phyloP scores from a whole-genome alignment of 176 grass and related monocot genomes.

The Elaeis guineensis region DNA sequence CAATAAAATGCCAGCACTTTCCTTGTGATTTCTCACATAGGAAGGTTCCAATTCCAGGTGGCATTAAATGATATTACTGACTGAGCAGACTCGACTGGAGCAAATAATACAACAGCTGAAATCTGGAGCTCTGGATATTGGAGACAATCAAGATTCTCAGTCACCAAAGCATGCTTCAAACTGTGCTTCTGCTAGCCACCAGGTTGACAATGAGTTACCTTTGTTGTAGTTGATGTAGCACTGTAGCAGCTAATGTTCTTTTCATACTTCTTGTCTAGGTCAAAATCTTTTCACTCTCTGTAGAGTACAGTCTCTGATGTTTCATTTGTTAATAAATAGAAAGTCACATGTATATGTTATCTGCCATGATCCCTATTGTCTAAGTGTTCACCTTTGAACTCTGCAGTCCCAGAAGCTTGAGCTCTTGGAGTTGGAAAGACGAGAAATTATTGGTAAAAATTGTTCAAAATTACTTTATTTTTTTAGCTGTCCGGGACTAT shows the following conservation, averaged over 20 bases:
- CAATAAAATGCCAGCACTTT: slow-evolving; percentile 27
- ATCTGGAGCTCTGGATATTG: slow-evolving; percentile 38
- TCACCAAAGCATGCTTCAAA: slow-evolving; percentile 30
- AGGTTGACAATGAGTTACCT: slow-evolving; percentile 54
- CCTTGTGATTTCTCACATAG: slow-evolving; percentile 49
- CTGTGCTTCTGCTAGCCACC: slow-evolving; percentile 22
- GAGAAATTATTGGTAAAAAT: slow-evolving; percentile 74
- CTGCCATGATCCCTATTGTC: background rate
- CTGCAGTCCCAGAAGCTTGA: slow-evolving; percentile 39
- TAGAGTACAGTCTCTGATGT: too few species aligned
- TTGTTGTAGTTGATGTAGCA: background rate
- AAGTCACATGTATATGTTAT: background rate
- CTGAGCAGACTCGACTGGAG: slow-evolving; percentile 81
- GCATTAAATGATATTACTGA: slow-evolving; percentile 77
- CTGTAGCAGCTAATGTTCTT: too few species aligned
- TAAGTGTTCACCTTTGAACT: slow-evolving; percentile 1
- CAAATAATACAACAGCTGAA: slow-evolving; percentile 76
- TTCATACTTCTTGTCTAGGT: too few species aligned
- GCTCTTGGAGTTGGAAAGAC: slow-evolving; percentile 67
- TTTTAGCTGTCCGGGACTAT: too few species aligned
- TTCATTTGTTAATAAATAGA: too few species aligned
- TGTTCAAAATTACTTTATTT: too few species aligned
- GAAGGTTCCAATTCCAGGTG: slow-evolving; percentile 56
- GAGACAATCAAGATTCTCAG: slow-evolving; percentile 31
- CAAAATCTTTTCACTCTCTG: too few species aligned